These are phyloP conservation scores for Arabis alpina DNA, from an alignment of 345 rosid genomes.

Conservation along the genomic window DNA sequence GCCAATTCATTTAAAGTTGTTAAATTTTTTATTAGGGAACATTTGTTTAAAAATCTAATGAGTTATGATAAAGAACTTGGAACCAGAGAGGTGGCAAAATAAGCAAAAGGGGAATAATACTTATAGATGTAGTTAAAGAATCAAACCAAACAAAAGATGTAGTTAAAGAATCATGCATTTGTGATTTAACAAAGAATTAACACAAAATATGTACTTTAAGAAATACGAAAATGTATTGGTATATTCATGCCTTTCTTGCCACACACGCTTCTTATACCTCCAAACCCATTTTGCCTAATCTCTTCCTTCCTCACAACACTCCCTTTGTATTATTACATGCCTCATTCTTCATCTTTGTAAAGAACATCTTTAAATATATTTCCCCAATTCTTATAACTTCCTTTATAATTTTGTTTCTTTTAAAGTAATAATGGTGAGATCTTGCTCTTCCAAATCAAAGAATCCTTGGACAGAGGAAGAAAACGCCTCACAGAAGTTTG, in stretches of 20 bases:
- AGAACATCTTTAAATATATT: slow-evolving; percentile 1
- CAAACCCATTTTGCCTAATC: slow-evolving; percentile 46
- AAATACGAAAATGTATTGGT: slow-evolving; percentile 14
- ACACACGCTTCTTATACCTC: slow-evolving; percentile 45
- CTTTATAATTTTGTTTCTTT: slow-evolving; percentile 3
- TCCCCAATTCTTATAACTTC: slow-evolving; percentile 6
- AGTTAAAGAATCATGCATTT: slow-evolving; percentile 37
- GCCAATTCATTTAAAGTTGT: slow-evolving; percentile 1
- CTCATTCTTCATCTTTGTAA: slow-evolving; percentile 28
- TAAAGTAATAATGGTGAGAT: slow-evolving; percentile 40
- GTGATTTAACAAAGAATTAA: slow-evolving; percentile 29
- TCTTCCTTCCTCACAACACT: slow-evolving; percentile 44
- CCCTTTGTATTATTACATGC: slow-evolving; percentile 41
- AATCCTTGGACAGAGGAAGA: slow-evolving; percentile 35
- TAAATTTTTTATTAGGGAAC: neutral
- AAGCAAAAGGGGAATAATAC: slow-evolving; percentile 21
- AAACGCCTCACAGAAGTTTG: slow-evolving; percentile 23
- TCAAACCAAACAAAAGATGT: neutral
- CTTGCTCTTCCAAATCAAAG: slow-evolving; percentile 42
- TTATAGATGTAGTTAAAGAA: slow-evolving; percentile 17
- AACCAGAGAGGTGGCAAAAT: slow-evolving; percentile 16
- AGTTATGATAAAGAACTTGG: slow-evolving; percentile 17
- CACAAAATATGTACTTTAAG: slow-evolving; percentile 30
- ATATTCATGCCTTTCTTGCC: slow-evolving; percentile 49
- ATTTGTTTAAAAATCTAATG: neutral